These are phyloP conservation scores for Thermochaetoides dissita DNA, from an alignment of 2,329 filamentous ascomycete species.

Conservation along the genomic window DNA sequence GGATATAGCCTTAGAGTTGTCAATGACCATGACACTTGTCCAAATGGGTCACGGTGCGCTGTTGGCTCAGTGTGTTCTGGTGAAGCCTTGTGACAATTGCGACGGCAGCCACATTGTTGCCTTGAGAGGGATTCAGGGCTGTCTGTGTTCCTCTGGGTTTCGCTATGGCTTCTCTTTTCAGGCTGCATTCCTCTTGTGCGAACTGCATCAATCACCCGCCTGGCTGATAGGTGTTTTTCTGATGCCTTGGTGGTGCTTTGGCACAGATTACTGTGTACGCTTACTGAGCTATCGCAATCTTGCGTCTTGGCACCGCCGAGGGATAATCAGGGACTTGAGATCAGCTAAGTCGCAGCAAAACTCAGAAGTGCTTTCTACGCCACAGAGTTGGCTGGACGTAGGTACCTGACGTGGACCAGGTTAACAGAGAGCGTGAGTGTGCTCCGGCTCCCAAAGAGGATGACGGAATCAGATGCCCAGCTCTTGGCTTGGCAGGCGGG, in stretches of 20 bases:
- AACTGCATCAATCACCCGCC: no score
- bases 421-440: not conserved
- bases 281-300: no score
- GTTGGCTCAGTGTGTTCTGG: not conserved
- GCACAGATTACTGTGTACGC: no score
- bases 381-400: not conserved
- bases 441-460: conserved; percentile 2
- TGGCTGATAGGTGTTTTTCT: no score
- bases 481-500: conserved; percentile 9
- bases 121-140: no score
- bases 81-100: conserved; percentile 5
- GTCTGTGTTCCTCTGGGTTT: no score
- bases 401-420: conserved; percentile 1
- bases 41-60: conserved; percentile 1
- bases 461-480: conserved; percentile 9
- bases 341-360: no score
- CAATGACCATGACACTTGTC: conserved; percentile 8
- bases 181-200: no score
- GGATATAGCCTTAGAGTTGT: conserved; percentile 9
- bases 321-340: no score
- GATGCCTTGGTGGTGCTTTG: no score
- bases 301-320: no score
- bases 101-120: not conserved
- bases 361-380: not conserved
- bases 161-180: no score